A percentile compares a stretch with the other conserved stretches of the same genome.
phyloP scores from a whole-genome alignment of 2,329 filamentous ascomycete species.

The Hymenoscyphus linearis region DNA sequence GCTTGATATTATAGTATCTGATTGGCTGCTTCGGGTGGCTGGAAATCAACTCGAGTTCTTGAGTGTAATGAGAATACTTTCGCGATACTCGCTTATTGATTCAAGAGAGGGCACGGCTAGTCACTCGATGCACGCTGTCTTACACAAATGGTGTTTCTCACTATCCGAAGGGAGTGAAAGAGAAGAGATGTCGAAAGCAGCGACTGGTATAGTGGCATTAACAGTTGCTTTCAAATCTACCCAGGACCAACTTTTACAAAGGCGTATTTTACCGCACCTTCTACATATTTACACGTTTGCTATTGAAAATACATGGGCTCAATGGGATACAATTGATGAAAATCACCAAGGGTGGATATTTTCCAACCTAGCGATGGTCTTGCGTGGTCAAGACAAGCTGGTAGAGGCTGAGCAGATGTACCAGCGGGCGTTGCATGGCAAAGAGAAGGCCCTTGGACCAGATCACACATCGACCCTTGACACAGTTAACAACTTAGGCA shows the following conservation, averaged over 20 bases:
- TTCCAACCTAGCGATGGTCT: background rate
- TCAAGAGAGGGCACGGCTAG: background rate
- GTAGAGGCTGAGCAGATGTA: background rate
- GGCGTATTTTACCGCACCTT: background rate
- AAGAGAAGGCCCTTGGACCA: background rate
- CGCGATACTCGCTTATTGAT: background rate
- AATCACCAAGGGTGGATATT: background rate
- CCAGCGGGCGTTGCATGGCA: too few species aligned
- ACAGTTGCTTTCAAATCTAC: background rate
- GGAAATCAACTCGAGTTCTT: background rate
- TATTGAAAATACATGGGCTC: background rate
- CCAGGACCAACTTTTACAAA: background rate
- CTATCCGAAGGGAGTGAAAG: background rate
- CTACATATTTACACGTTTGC: too few species aligned
- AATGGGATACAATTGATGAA: background rate
- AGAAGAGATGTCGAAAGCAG: background rate
- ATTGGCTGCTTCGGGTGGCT: background rate
- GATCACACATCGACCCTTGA: background rate
- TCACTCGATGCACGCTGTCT: background rate
- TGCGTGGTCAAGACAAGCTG: background rate
- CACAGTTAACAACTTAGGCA: slow-evolving; percentile 20
- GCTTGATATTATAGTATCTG: background rate
- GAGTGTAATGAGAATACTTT: background rate
- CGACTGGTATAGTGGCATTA: background rate
- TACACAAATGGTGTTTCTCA: background rate